Evolutionary conservation across 768 basidiomycete species (phyloP), one percentile per base, ranked within the genome.

Genomic region (Boletellus sp.): DNA sequence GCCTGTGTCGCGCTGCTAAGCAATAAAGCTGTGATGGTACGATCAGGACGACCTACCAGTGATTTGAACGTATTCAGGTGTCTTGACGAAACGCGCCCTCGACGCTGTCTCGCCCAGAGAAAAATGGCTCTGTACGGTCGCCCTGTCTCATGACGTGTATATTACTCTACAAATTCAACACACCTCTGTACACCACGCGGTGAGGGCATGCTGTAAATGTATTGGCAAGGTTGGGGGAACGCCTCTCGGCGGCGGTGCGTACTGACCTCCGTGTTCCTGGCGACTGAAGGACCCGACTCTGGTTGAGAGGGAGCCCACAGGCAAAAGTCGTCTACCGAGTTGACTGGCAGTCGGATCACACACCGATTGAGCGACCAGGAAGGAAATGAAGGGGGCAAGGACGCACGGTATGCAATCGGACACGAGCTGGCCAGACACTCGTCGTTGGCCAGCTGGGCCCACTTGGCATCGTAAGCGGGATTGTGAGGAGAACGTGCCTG

Each of bases 31-130:
- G 24, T 63, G 57, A 23, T 63, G 57, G 20, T 56, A 57, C 10
- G 54, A 51, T 6, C 15, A 23, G 2, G 44, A 42, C 20, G 13
- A 51, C 63, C 33, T 45, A 72, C 85, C 90, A 34, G 81, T 83
- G 47, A 89, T 69, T 59, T 86, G 87, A 31, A 88, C 73, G 63
- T 81, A 90, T 63, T 84, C 83, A n/a, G 85, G 82, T 0, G 88
- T 87, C 54, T 79, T 73, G 5, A 88, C 74, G 62, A 87, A 79
- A 61, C 84, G 85, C 16, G 79, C 84, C 44, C 82, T 82, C 1
- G 70, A 73, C 58, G 89, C 79, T n/a, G 83, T 69, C 26, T 85
- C 89, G 46, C 81, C 78, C 11, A 87, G 89, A 54, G 91, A 87
- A 56, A 85, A 62, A 42, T 81, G 81, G 79, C 77, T 26, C 85